These are phyloP conservation scores for Phaeoacremonium minimum DNA, from an alignment of 2,329 filamentous ascomycete genomes.

Conservation along the genomic window DNA sequence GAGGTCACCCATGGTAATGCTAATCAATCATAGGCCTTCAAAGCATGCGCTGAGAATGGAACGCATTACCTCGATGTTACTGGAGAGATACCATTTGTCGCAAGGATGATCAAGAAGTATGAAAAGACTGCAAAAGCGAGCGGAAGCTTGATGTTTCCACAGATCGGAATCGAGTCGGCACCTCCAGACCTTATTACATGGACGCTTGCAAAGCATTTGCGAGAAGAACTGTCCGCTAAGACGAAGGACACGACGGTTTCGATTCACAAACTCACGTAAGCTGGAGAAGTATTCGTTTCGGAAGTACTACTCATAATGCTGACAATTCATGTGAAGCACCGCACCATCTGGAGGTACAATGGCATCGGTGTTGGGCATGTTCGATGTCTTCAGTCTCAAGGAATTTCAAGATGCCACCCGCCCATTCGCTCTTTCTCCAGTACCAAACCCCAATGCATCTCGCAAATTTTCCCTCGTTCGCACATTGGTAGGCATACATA, in stretches of 20 bases:
- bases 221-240: conserved; percentile 41
- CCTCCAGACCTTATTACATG: conserved; percentile 57
- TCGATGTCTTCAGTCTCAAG: conserved; percentile 46
- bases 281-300: too few relatives aligned
- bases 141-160: conserved; percentile 57
- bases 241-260: conserved; percentile 52
- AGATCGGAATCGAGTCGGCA: conserved; percentile 58
- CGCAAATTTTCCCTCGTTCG: conserved; percentile 33
- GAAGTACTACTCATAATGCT: too few relatives aligned
- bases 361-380: conserved; percentile 57
- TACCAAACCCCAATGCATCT: conserved; percentile 34
- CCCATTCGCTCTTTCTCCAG: conserved; percentile 55
- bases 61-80: conserved; percentile 64
- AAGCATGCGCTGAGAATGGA: conserved; percentile 56
- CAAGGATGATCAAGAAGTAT: conserved; percentile 58
- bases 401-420: conserved; percentile 38
- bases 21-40: conserved; percentile 37
- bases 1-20: neutral
- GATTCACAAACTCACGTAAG: conserved; percentile 35
- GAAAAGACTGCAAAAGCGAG: conserved; percentile 44
- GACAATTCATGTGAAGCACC: conserved; percentile 34
- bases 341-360: conserved; percentile 63
- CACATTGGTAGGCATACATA: conserved; percentile 43
- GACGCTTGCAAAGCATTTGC: conserved; percentile 45
- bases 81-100: conserved; percentile 54